phyloP scores from a whole-genome alignment of 805 yeast genomes.

The Danielia oregonensis region DNA sequence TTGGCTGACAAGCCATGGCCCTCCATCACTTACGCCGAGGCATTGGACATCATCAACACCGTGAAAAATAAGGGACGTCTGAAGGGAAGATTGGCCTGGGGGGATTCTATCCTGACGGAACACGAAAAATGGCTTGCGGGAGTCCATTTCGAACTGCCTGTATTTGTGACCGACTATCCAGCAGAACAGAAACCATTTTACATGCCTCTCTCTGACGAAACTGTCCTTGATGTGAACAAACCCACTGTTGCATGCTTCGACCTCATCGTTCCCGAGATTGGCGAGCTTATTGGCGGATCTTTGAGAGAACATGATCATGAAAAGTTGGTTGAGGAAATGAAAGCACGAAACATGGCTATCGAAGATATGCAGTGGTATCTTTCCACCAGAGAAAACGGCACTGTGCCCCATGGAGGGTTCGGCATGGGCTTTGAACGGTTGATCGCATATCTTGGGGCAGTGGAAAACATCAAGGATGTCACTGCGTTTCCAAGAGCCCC shows the following conservation, averaged over 20 bases:
- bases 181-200: slow-evolving; percentile 78
- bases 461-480: slow-evolving; percentile 81
- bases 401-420: slow-evolving; percentile 94
- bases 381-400: slow-evolving; percentile 68
- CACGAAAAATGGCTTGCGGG: slow-evolving; percentile 92
- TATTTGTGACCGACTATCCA: slow-evolving; percentile 90
- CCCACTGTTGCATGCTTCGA: slow-evolving; percentile 88
- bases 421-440: slow-evolving; percentile 94
- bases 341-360: slow-evolving; percentile 51
- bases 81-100: slow-evolving; percentile 47
- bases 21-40: slow-evolving; percentile 70
- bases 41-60: slow-evolving; percentile 47
- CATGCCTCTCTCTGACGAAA: slow-evolving; percentile 58
- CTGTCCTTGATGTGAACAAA: slow-evolving; percentile 20
- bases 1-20: slow-evolving; percentile 52
- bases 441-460: slow-evolving; percentile 64
- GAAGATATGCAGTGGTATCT: slow-evolving; percentile 77
- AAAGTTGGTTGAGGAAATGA: slow-evolving; percentile 47
- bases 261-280: slow-evolving; percentile 82
- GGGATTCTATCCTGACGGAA: slow-evolving; percentile 71
- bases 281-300: slow-evolving; percentile 94
- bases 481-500: slow-evolving; percentile 83
- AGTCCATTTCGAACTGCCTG: slow-evolving; percentile 62
- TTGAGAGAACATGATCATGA: slow-evolving; percentile 71
- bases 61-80: slow-evolving; percentile 42